Conservation (phyloP, 192 early-diverging fungal genomes). For the Pilaira anomala region DNA sequence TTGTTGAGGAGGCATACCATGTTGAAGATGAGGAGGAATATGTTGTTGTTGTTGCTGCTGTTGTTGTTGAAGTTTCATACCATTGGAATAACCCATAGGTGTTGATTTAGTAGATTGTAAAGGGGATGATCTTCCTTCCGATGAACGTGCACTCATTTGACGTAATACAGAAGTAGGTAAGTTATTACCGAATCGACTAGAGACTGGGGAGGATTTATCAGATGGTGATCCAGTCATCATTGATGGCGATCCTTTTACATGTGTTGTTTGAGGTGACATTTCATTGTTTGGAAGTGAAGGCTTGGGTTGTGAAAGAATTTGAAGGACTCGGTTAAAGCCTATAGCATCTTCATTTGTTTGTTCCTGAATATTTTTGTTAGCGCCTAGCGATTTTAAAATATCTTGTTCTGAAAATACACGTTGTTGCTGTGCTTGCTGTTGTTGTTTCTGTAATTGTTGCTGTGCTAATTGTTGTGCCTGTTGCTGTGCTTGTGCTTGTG, state of each 20-base stretch:
- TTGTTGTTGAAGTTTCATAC: neutral
- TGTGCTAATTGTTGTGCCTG: too few species aligned
- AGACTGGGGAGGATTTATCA: conserved; percentile 1
- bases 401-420: conserved; percentile 51
- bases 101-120: conserved; percentile 8
- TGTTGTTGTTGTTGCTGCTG: conserved; percentile 4
- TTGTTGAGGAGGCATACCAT: neutral
- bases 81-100: conserved; percentile 5
- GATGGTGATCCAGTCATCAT: neutral
- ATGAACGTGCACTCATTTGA: conserved; percentile 52
- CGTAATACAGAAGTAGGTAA: conserved; percentile 58
- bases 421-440: neutral
- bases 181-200: conserved; percentile 44
- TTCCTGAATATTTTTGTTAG: conserved; percentile 13
- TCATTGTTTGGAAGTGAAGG: too few species aligned
- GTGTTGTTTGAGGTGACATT: too few species aligned
- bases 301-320: conserved; percentile 50
- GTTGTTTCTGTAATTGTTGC: neutral
- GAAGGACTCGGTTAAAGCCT: conserved; percentile 52
- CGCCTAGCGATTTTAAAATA: conserved; percentile 46
- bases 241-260: too few species aligned
- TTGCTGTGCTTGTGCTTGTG: too few species aligned
- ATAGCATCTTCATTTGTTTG: conserved; percentile 42
- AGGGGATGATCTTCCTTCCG: conserved; percentile 23
- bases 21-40: neutral